Evolutionary conservation across 2,329 filamentous ascomycete genomes (phyloP).

Genomic region (Alternaria novae-zelandiae): DNA sequence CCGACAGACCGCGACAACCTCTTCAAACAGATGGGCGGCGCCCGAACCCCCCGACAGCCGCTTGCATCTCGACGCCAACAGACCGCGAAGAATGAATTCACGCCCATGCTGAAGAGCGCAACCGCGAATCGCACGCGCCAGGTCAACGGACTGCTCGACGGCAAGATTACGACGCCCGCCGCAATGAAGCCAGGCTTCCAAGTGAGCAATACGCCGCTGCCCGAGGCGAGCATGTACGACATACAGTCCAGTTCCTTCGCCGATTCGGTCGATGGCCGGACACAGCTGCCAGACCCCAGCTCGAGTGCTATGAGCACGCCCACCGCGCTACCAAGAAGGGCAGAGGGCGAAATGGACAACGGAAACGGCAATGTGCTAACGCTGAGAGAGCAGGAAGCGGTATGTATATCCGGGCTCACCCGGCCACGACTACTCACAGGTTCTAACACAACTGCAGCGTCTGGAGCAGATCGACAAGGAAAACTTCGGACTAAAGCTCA

Average conservation of each 20-base stretch:
- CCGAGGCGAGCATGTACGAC: slow-evolving; percentile 71
- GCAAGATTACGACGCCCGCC: slow-evolving; percentile 66
- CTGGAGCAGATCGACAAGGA: slow-evolving; percentile 98
- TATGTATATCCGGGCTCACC: slow-evolving; percentile 48
- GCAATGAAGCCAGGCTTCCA: slow-evolving; percentile 66
- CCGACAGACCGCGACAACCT: slow-evolving; percentile 75
- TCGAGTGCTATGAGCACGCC: slow-evolving; percentile 86
- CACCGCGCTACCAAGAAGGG: slow-evolving; percentile 70
- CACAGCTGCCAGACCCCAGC: slow-evolving; percentile 76
- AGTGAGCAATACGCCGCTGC: slow-evolving; percentile 76
- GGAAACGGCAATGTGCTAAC: slow-evolving; percentile 91
- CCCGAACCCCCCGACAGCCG: slow-evolving; percentile 74
- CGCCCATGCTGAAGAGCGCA: slow-evolving; percentile 85
- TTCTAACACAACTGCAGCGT: slow-evolving; percentile 53
- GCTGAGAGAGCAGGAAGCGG: slow-evolving; percentile 90
- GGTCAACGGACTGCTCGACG: slow-evolving; percentile 49
- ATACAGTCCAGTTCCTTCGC: slow-evolving; percentile 56
- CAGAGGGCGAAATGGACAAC: slow-evolving; percentile 70
- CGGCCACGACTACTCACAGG: too few species aligned
- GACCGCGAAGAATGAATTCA: slow-evolving; percentile 77
- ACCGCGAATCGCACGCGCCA: slow-evolving; percentile 68
- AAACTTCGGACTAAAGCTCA: slow-evolving; percentile 77
- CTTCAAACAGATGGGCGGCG: slow-evolving; percentile 73
- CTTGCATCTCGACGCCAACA: slow-evolving; percentile 65
- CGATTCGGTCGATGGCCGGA: slow-evolving; percentile 66